Percentiles rank a stretch among this genome's conserved stretches.
phyloP scores from a whole-genome alignment of 495 filamentous ascomycete genomes.

The Penicillium tannophilum region DNA sequence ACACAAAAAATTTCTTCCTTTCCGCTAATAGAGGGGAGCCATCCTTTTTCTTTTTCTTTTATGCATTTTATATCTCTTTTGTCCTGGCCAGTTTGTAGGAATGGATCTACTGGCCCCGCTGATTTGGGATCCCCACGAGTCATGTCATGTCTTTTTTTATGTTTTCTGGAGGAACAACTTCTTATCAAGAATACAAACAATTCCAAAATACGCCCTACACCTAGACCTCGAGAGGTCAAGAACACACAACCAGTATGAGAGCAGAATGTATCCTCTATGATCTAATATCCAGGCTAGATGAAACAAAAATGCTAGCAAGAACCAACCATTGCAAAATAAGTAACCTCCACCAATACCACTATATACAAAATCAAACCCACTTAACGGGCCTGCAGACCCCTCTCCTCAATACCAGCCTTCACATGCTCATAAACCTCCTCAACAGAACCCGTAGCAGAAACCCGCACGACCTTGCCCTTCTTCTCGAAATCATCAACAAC shows the following conservation, averaged over 20 bases:
- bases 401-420: constrained; percentile 52
- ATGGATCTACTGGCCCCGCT: constrained; percentile 29
- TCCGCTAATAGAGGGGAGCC: constrained; percentile 31
- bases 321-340: neutral
- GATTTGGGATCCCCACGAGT: constrained; percentile 41
- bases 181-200: constrained; percentile 29
- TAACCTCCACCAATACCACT: neutral
- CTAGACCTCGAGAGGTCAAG: too few species aligned
- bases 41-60: constrained; percentile 22
- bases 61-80: constrained; percentile 25
- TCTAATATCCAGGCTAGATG: neutral
- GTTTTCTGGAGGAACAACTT: constrained; percentile 28
- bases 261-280: neutral
- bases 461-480: constrained; percentile 75
- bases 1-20: constrained; percentile 29
- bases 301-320: neutral
- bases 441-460: constrained; percentile 65
- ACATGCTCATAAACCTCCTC: constrained; percentile 78
- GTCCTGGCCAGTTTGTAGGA: constrained; percentile 29
- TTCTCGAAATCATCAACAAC: constrained; percentile 84
- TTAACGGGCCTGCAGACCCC: constrained; percentile 43
- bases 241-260: too few species aligned
- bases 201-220: constrained; percentile 12
- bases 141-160: constrained; percentile 39
- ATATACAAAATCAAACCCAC: constrained; percentile 14